These are phyloP conservation scores for Arctium minus DNA, from an alignment of 129 eudicot genomes.

Conservation along the genomic window DNA sequence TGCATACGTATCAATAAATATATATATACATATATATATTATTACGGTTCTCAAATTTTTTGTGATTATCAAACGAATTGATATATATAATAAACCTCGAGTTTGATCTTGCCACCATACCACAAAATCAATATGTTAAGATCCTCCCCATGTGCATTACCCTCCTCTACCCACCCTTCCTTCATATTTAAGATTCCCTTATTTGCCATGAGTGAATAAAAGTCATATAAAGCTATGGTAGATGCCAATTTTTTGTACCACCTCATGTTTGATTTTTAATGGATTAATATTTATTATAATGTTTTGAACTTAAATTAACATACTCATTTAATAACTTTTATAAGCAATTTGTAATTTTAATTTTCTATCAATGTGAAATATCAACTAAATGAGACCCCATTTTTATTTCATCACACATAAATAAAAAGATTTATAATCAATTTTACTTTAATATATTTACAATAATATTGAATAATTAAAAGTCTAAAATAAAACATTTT, in stretches of 20 bases:
- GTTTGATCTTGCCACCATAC: not conserved
- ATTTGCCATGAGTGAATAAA: constrained; percentile 1
- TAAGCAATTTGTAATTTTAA: not conserved
- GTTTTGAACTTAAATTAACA: not conserved
- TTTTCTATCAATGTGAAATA: too few relatives aligned
- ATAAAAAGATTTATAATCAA: too few relatives aligned
- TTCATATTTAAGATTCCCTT: constrained; percentile 10
- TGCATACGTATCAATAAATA: too few relatives aligned
- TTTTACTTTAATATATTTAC: too few relatives aligned
- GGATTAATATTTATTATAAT: not conserved
- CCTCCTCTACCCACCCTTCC: constrained; percentile 1
- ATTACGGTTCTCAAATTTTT: too few relatives aligned
- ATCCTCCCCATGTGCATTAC: constrained; percentile 21
- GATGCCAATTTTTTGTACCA: not conserved
- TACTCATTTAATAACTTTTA: not conserved
- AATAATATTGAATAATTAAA: too few relatives aligned
- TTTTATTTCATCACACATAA: too few relatives aligned
- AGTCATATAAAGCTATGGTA: not conserved
- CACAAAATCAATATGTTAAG: not conserved
- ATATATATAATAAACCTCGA: not conserved
- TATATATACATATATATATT: too few relatives aligned
- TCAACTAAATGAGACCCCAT: too few relatives aligned
- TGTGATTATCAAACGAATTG: too few relatives aligned
- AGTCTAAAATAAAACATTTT: too few relatives aligned
- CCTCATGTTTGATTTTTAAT: not conserved